These are phyloP conservation scores for Sideroxylon spinosum DNA, from an alignment of 179 eudicot genomes.

Conservation along the genomic window DNA sequence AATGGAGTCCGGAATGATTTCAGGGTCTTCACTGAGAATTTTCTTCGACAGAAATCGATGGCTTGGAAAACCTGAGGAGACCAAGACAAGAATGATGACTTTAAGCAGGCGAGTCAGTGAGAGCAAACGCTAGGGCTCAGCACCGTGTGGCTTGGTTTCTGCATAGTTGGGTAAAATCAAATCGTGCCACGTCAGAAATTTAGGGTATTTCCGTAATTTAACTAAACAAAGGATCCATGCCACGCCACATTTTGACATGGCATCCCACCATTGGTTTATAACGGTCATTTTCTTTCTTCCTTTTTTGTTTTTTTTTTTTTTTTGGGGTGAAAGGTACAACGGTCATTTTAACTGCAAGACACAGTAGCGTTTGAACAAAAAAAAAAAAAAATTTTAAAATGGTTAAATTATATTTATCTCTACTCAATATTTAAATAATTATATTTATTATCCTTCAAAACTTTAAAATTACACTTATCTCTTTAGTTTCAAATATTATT, in stretches of 20 bases:
- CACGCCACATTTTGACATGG: slow-evolving; percentile 8
- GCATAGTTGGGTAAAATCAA: too few species aligned
- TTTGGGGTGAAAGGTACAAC: too few species aligned
- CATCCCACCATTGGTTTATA: neutral
- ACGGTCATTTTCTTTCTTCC: too few species aligned
- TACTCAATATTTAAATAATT: too few species aligned
- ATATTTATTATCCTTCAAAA: too few species aligned
- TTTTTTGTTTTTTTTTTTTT: too few species aligned
- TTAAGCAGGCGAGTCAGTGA: neutral
- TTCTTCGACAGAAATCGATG: neutral
- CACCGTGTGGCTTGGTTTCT: neutral
- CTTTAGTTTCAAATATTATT: too few species aligned
- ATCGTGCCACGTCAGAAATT: neutral
- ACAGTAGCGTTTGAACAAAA: too few species aligned
- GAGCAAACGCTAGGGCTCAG: slow-evolving; percentile 15
- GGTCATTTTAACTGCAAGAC: too few species aligned
- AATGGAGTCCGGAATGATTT: neutral
- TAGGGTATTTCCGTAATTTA: neutral
- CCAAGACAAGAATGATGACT: neutral
- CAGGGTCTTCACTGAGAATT: neutral
- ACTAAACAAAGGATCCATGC: neutral
- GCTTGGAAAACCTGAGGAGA: neutral
- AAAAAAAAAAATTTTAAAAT: too few species aligned
- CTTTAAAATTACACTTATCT: too few species aligned
- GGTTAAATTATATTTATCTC: too few species aligned